Evolutionary conservation across 2,329 filamentous ascomycete species (phyloP).

Genomic region (Trichophyton benhamiae): DNA sequence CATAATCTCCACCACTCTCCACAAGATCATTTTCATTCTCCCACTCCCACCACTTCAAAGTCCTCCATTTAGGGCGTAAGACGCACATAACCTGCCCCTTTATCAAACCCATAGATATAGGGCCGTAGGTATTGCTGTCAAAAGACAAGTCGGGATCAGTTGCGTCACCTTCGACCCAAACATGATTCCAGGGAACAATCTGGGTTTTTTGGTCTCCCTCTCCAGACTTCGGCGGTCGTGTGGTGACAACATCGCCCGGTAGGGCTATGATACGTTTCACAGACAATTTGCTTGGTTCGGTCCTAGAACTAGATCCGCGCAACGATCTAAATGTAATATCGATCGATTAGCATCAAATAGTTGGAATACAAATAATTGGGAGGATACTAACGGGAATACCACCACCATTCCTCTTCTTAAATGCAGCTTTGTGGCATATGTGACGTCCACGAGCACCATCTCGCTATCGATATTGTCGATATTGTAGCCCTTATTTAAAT

Average conservation of each 20-base stretch:
- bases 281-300: slow-evolving; percentile 53
- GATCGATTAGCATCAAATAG: not conserved
- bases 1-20: slow-evolving; percentile 9
- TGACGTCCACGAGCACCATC: slow-evolving; percentile 33
- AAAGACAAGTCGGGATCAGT: slow-evolving; percentile 49
- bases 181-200: slow-evolving; percentile 65
- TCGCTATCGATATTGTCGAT: slow-evolving; percentile 28
- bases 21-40: slow-evolving; percentile 18
- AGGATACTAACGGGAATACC: slow-evolving; percentile 38
- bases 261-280: slow-evolving; percentile 77
- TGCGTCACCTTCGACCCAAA: slow-evolving; percentile 93
- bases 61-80: slow-evolving; percentile 47
- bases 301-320: slow-evolving; percentile 49
- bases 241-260: slow-evolving; percentile 63
- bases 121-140: slow-evolving; percentile 87
- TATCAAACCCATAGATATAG: slow-evolving; percentile 62
- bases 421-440: slow-evolving; percentile 34
- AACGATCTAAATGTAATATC: not conserved
- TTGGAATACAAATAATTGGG: not conserved
- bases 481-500: slow-evolving; percentile 55
- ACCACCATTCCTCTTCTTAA: slow-evolving; percentile 63
- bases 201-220: slow-evolving; percentile 22
- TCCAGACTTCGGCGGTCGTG: slow-evolving; percentile 48
- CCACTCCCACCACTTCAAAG: slow-evolving; percentile 29
- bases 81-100: slow-evolving; percentile 62